Conservation (phyloP, 2,329 filamentous ascomycete species). For the Cordyceps javanica region DNA sequence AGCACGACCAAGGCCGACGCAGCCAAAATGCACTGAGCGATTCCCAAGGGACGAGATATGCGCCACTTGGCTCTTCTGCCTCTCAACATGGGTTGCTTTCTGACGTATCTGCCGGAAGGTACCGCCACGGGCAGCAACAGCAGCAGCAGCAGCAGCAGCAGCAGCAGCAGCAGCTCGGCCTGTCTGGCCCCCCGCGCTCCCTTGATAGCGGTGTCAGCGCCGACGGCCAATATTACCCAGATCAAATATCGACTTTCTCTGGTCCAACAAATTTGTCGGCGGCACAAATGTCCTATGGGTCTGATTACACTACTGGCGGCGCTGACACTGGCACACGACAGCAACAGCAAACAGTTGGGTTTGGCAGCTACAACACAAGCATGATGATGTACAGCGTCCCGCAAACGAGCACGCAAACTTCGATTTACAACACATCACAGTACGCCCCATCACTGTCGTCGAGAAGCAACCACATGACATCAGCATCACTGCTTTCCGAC, state of each 20-base stretch:
- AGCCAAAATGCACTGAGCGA: background rate
- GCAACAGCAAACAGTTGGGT: slow-evolving; percentile 40
- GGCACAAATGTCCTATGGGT: slow-evolving; percentile 50
- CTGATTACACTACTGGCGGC: slow-evolving; percentile 57
- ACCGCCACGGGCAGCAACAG: slow-evolving; percentile 38
- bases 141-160: slow-evolving; percentile 20
- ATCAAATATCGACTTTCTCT: slow-evolving; percentile 45
- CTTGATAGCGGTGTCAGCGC: slow-evolving; percentile 49
- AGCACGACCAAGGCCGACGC: background rate
- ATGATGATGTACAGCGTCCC: slow-evolving; percentile 76
- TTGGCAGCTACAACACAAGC: slow-evolving; percentile 53
- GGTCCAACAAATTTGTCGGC: slow-evolving; percentile 50
- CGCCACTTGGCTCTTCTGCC: slow-evolving; percentile 38
- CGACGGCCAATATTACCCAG: slow-evolving; percentile 55
- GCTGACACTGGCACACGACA: slow-evolving; percentile 36
- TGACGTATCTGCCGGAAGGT: slow-evolving; percentile 32
- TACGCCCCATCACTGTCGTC: background rate
- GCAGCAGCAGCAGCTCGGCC: slow-evolving; percentile 28
- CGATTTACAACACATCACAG: slow-evolving; percentile 70
- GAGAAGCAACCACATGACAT: background rate
- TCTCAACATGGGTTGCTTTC: slow-evolving; percentile 35
- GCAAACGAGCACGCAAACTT: slow-evolving; percentile 53
- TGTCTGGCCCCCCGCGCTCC: slow-evolving; percentile 41
- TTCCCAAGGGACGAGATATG: slow-evolving; percentile 38
- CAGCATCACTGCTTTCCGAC: background rate